A percentile compares a stretch with the other conserved stretches of the same genome.
Conservation (phyloP, 805 yeast genomes). For the Diddensiella santjacobensis region DNA sequence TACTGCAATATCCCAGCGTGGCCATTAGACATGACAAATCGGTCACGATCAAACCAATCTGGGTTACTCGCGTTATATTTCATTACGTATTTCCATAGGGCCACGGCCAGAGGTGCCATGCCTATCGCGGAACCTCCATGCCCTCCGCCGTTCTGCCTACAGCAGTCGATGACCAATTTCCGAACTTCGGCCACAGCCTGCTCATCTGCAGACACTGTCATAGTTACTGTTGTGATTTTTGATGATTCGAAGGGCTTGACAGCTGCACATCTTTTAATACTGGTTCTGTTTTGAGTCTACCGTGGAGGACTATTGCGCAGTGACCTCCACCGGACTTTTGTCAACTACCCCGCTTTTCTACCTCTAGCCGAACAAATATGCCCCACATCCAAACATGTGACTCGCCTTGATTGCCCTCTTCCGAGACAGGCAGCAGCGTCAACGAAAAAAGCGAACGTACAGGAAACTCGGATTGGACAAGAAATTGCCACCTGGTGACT, state of each 20-base stretch:
- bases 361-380: too few species aligned
- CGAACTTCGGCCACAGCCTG: conserved; percentile 16
- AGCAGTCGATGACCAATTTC: conserved; percentile 23
- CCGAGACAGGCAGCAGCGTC: too few species aligned
- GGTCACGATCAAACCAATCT: conserved; percentile 37
- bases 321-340: too few species aligned
- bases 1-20: conserved; percentile 38
- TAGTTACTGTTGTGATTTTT: not conserved
- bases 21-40: conserved; percentile 39
- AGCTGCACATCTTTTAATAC: not conserved
- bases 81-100: conserved; percentile 37
- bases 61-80: conserved; percentile 34
- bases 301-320: too few species aligned
- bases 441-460: too few species aligned
- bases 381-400: too few species aligned
- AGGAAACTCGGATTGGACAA: too few species aligned
- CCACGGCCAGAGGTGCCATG: conserved; percentile 40
- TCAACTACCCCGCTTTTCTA: too few species aligned
- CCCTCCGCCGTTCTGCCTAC: conserved; percentile 32
- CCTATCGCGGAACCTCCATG: conserved; percentile 43
- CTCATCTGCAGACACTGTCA: conserved; percentile 4
- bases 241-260: not conserved
- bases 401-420: too few species aligned
- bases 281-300: too few species aligned
- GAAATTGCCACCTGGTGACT: too few species aligned